Evolutionary conservation across 306 rosid species (phyloP).

Genomic region (Medicago truncatula): DNA sequence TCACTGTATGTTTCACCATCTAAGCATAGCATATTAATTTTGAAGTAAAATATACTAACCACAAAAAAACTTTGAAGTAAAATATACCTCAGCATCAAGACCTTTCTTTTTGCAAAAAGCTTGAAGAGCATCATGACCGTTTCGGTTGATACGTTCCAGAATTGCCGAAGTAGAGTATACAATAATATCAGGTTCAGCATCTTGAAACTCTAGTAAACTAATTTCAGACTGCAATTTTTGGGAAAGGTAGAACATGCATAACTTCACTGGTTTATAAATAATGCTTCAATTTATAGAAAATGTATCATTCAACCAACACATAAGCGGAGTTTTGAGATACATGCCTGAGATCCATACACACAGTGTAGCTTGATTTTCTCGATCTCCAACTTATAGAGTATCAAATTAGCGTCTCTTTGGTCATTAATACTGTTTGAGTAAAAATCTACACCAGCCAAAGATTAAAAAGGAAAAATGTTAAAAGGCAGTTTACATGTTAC

Average conservation of each 20-base stretch:
- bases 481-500: slow-evolving; percentile 33
- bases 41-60: slow-evolving; percentile 12
- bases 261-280: slow-evolving; percentile 20
- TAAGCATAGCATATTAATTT: slow-evolving; percentile 26
- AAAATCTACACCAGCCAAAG: slow-evolving; percentile 55
- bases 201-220: slow-evolving; percentile 71
- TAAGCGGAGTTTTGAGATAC: slow-evolving; percentile 49
- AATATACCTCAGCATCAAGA: slow-evolving; percentile 73
- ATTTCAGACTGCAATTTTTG: slow-evolving; percentile 74
- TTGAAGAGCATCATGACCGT: slow-evolving; percentile 67
- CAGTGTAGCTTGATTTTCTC: slow-evolving; percentile 80
- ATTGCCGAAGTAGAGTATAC: slow-evolving; percentile 61
- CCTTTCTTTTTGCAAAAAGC: slow-evolving; percentile 94
- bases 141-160: slow-evolving; percentile 59
- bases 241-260: slow-evolving; percentile 30
- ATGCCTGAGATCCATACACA: slow-evolving; percentile 87
- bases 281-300: slow-evolving; percentile 36
- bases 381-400: slow-evolving; percentile 78
- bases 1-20: neutral
- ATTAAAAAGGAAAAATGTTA: slow-evolving; percentile 31
- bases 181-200: slow-evolving; percentile 88
- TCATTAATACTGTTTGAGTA: slow-evolving; percentile 48
- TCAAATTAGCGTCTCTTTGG: slow-evolving; percentile 48
- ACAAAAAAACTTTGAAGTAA: slow-evolving; percentile 7
- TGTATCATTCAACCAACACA: neutral